Evolutionary conservation across 352 stramenopile species (phyloP), one percentile per base, ranked within the genome.

Genomic region (Globisporangium viniferum): DNA sequence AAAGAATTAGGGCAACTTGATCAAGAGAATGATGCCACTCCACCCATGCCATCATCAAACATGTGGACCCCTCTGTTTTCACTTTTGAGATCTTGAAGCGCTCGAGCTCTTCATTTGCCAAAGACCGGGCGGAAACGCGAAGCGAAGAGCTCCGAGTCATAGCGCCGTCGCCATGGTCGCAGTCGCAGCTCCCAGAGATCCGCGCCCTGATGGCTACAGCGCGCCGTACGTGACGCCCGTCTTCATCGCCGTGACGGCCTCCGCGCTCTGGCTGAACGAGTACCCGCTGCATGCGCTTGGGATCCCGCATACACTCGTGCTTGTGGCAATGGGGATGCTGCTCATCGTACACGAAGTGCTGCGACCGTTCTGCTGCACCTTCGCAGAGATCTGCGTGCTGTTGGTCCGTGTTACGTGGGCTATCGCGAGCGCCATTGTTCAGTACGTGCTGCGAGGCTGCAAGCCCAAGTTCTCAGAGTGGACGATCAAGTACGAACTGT

Each of bases 401-500:
- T 6, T 48, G 39, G 39, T 48, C 18, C 39, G 39, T 20, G 39
- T 48, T 18, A 6, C 14, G 5, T 48, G 39, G 39, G 39, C 39
- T 6, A 20, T 48, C 14, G 5, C 39, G 14, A 48, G 12, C 39
- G 14, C 39, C 2, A 2, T 48, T 18, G 14, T 53, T n/a, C 56
- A 33, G 27, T 62, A 66, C 46, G 9, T 55, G 24, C 33, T 31
- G 22, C 65, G 58, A 27, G 57, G 57, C 2, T 39, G 57, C 33
- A 22, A 35, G 33, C 67, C 67, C 33, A 54, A 69, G 5, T 61
- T 39, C 8, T 70, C 72, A 6, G 66, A 66, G 44, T 84, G 77
- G 77, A 74, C 77, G 22, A 58, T 84, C 49, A 51, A 44, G 20
- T 76, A 80, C 48, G 77, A 84, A 51, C 22, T 82, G 2, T 44